A percentile compares a stretch with the other conserved stretches of the same genome.
Conservation (phyloP, 2,329 filamentous ascomycete genomes). For the Xenoacremonium recifei region DNA sequence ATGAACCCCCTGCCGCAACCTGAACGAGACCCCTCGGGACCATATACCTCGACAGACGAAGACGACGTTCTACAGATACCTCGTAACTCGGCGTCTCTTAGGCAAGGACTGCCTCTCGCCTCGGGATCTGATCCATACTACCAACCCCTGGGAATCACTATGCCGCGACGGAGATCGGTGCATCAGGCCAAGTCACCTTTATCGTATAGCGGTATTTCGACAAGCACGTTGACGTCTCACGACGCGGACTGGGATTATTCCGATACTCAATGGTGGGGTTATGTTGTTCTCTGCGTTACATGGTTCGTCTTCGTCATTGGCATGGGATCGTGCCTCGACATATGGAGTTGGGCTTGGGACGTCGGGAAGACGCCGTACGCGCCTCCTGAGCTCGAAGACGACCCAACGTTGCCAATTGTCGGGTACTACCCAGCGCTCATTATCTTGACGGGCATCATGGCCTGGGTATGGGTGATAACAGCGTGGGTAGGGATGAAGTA, state of each 20-base stretch:
- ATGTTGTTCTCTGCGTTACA: slow-evolving; percentile 85
- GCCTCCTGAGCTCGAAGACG: slow-evolving; percentile 91
- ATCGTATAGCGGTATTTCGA: slow-evolving; percentile 52
- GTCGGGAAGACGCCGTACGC: slow-evolving; percentile 95
- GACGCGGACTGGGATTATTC: slow-evolving; percentile 79
- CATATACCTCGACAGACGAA: slow-evolving; percentile 70
- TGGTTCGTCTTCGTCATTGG: slow-evolving; percentile 96
- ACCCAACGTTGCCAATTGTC: slow-evolving; percentile 89
- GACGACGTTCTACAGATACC: slow-evolving; percentile 72
- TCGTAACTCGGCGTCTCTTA: slow-evolving; percentile 41
- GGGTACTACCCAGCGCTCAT: slow-evolving; percentile 96
- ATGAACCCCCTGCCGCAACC: slow-evolving; percentile 10
- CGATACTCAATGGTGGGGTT: slow-evolving; percentile 98
- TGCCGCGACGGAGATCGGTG: slow-evolving; percentile 46
- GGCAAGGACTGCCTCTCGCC: slow-evolving; percentile 44
- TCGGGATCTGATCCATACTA: slow-evolving; percentile 66
- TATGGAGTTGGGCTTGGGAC: slow-evolving; percentile 99
- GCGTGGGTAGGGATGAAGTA: slow-evolving; percentile 99
- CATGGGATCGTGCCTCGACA: slow-evolving; percentile 91
- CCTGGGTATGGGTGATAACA: slow-evolving; percentile 97
- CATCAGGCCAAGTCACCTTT: slow-evolving; percentile 60
- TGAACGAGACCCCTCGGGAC: slow-evolving; percentile 19
- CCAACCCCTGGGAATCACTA: slow-evolving; percentile 36
- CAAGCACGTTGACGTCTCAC: slow-evolving; percentile 44
- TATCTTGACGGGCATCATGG: slow-evolving; percentile 91